Conservation (phyloP, 345 rosid species). For the Rhodamnia argentea region DNA sequence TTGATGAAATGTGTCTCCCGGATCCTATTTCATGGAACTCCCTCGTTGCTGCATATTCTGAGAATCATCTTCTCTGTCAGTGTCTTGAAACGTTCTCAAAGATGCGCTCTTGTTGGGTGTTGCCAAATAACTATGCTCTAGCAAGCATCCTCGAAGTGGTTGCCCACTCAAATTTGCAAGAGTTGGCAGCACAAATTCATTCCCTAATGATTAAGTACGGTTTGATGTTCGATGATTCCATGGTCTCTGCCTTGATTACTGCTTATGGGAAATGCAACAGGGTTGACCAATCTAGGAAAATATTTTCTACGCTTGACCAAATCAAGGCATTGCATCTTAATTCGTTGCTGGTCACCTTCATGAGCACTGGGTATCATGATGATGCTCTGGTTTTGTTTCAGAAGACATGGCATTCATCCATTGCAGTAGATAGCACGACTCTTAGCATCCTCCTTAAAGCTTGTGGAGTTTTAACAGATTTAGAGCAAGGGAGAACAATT, state of each 20-base stretch:
- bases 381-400: constrained; percentile 22
- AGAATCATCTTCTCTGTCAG: constrained; percentile 14
- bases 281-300: constrained; percentile 10
- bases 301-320: constrained; percentile 12
- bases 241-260: constrained; percentile 21
- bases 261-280: constrained; percentile 22
- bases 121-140: constrained; percentile 18
- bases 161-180: constrained; percentile 12
- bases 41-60: constrained; percentile 25
- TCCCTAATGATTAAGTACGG: constrained; percentile 19
- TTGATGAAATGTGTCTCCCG: constrained; percentile 10
- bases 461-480: constrained; percentile 25
- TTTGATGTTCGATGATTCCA: constrained; percentile 15
- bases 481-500: constrained; percentile 22
- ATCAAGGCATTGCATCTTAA: constrained; percentile 13
- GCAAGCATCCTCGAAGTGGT: constrained; percentile 20
- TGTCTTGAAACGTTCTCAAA: constrained; percentile 16
- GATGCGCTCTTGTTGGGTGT: constrained; percentile 5
- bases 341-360: constrained; percentile 12
- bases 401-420: background rate
- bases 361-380: constrained; percentile 8
- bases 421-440: constrained; percentile 15
- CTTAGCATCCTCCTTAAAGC: constrained; percentile 26
- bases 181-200: constrained; percentile 20
- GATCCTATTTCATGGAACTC: constrained; percentile 40